phyloP scores from a whole-genome alignment of 768 basidiomycete species.

The Kwoniella europaea region DNA sequence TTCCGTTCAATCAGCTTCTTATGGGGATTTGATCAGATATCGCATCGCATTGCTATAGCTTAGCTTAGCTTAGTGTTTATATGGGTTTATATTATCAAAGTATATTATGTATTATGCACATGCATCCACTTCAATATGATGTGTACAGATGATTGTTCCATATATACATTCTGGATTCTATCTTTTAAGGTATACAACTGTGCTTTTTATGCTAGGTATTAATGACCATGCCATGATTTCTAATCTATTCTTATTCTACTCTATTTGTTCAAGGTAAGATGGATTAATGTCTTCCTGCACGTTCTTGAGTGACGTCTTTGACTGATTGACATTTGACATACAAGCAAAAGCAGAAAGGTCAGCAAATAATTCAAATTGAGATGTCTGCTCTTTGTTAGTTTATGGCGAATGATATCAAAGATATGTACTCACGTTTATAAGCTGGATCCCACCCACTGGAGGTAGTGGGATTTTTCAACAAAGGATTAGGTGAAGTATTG shows the following conservation, averaged over 20 bases:
- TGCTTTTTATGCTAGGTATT: neutral
- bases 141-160: neutral
- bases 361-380: too few relatives aligned
- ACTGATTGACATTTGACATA: neutral
- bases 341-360: too few relatives aligned
- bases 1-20: neutral
- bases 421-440: conserved; percentile 42
- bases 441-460: conserved; percentile 47
- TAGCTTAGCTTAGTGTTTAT: neutral
- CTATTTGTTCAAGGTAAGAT: neutral
- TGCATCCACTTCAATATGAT: neutral
- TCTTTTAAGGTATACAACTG: neutral
- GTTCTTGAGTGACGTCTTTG: conserved; percentile 24
- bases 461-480: conserved; percentile 61
- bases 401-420: too few relatives aligned
- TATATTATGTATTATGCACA: neutral
- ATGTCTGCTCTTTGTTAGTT: too few relatives aligned
- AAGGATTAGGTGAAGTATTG: conserved; percentile 93
- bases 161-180: neutral
- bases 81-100: neutral
- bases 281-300: conserved; percentile 27
- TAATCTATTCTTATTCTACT: neutral
- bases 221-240: neutral
- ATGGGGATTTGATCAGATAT: neutral
- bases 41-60: neutral